A percentile compares a stretch with the other conserved stretches of the same genome.
phyloP scores from a whole-genome alignment of 1,139 yeast genomes.

The Hyphopichia wangnamkhiaoensis region DNA sequence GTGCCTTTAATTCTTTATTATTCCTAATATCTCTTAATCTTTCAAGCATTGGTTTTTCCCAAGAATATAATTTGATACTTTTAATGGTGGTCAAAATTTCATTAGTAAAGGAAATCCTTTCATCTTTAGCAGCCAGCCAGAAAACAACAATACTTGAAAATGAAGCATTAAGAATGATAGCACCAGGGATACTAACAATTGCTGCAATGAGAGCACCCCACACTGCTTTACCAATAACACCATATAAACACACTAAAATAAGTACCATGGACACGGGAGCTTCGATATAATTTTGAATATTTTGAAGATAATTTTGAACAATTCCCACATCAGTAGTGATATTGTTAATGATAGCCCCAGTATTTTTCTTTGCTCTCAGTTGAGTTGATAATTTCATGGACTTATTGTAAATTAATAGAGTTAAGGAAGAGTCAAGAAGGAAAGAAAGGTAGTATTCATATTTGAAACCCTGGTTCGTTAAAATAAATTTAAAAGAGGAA shows the following conservation, averaged over 20 bases:
- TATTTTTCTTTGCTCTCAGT: constrained; percentile 24
- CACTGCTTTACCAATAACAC: constrained; percentile 25
- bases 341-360: constrained; percentile 32
- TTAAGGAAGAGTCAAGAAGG: constrained; percentile 20
- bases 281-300: constrained; percentile 19
- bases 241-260: constrained; percentile 21
- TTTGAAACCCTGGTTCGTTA: constrained; percentile 21
- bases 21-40: constrained; percentile 61
- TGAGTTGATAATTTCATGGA: constrained; percentile 28
- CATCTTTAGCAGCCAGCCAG: constrained; percentile 26
- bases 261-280: constrained; percentile 22
- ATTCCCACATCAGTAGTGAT: constrained; percentile 24
- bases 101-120: constrained; percentile 25
- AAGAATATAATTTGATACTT: constrained; percentile 76
- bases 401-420: constrained; percentile 24
- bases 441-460: constrained; percentile 31
- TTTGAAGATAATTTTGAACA: constrained; percentile 18
- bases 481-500: constrained; percentile 16
- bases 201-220: constrained; percentile 26
- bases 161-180: constrained; percentile 18
- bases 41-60: constrained; percentile 77
- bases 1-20: constrained; percentile 56
- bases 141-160: constrained; percentile 13
- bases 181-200: constrained; percentile 21
- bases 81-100: constrained; percentile 29